Conservation (phyloP, 2,329 filamentous ascomycete genomes). For the Aspergillus cejpii region DNA sequence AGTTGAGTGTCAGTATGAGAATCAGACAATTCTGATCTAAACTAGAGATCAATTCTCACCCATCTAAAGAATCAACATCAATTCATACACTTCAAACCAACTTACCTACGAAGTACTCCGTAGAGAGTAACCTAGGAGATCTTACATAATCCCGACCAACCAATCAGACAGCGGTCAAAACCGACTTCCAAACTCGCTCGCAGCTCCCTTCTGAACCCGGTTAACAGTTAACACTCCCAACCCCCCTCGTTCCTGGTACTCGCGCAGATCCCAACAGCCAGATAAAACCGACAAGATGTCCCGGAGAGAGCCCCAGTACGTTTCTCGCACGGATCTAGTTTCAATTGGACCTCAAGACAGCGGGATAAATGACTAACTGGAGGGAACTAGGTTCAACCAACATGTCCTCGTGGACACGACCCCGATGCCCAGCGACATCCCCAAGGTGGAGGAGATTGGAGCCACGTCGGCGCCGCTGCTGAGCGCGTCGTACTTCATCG, state of each 20-base stretch:
- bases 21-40: neutral
- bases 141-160: slow-evolving; percentile 20
- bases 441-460: slow-evolving; percentile 88
- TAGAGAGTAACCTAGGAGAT: no score
- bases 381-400: slow-evolving; percentile 74
- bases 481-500: slow-evolving; percentile 93
- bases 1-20: neutral
- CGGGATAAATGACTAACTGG: slow-evolving; percentile 13
- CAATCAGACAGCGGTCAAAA: slow-evolving; percentile 33
- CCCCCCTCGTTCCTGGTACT: neutral
- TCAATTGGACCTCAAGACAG: slow-evolving; percentile 16
- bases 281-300: slow-evolving; percentile 16
- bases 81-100: no score
- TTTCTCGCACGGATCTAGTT: neutral
- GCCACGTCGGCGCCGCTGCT: slow-evolving; percentile 86
- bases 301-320: slow-evolving; percentile 19
- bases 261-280: slow-evolving; percentile 1
- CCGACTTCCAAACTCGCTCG: slow-evolving; percentile 29
- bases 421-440: slow-evolving; percentile 84
- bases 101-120: no score
- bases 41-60: neutral
- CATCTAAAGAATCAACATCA: no score
- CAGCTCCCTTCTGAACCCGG: slow-evolving; percentile 25
- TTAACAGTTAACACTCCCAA: slow-evolving; percentile 7
- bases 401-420: slow-evolving; percentile 90